These are phyloP conservation scores for Cyberlindnera mississippiensis DNA, from an alignment of 805 yeast species.

Conservation along the genomic window DNA sequence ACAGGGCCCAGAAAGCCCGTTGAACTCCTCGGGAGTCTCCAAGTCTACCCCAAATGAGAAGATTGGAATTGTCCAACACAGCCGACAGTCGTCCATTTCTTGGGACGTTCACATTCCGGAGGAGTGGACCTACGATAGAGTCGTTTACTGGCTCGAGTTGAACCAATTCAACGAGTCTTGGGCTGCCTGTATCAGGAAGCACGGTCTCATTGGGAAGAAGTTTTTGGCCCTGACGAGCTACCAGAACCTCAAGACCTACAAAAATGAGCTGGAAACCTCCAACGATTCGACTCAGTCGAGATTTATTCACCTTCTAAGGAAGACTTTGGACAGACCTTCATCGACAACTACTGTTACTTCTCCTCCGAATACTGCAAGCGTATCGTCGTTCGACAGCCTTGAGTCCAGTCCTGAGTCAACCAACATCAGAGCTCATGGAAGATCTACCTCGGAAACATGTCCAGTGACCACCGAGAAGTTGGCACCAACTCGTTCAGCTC, in stretches of 20 bases:
- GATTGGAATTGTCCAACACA: conserved; percentile 20
- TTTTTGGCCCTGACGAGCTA: conserved; percentile 68
- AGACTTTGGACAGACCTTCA: conserved; percentile 31
- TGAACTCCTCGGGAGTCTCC: conserved; percentile 1
- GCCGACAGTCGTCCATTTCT: conserved; percentile 28
- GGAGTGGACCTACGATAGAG: conserved; percentile 72
- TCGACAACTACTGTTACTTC: conserved; percentile 22
- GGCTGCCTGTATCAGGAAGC: conserved; percentile 58
- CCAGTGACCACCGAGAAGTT: conserved; percentile 18
- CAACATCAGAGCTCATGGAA: conserved; percentile 10
- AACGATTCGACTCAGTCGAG: conserved; percentile 50
- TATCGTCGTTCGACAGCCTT: conserved; percentile 22
- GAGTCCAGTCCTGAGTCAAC: conserved; percentile 21
- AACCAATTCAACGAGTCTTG: conserved; percentile 70
- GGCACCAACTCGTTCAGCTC: conserved; percentile 35
- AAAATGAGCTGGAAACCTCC: conserved; percentile 37
- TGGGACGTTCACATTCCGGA: conserved; percentile 53
- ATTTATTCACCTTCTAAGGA: conserved; percentile 51
- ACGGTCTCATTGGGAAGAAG: conserved; percentile 55
- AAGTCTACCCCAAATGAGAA: conserved; percentile 10
- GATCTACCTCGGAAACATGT: conserved; percentile 30
- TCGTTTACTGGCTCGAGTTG: conserved; percentile 61
- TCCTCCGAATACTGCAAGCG: conserved; percentile 13
- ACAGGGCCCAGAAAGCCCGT: conserved; percentile 11
- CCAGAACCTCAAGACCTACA: conserved; percentile 47